Percentiles rank a stretch among this genome's conserved stretches.
phyloP scores from a whole-genome alignment of 2,329 filamentous ascomycete genomes.

The Trichoderma citrinoviride region DNA sequence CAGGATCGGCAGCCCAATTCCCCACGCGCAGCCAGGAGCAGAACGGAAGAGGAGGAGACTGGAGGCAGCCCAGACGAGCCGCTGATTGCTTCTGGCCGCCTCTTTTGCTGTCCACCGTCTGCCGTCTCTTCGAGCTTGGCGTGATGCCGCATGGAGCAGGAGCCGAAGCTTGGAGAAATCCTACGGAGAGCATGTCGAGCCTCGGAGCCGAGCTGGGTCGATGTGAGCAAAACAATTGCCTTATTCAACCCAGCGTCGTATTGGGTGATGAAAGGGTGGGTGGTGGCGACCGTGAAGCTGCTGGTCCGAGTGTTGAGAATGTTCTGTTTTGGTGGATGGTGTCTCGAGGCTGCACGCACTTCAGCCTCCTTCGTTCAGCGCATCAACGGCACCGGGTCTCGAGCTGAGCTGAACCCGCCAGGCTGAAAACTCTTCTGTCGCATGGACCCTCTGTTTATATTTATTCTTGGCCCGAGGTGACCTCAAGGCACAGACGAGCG shows the following conservation, averaged over 20 bases:
- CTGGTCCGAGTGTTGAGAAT: too few relatives aligned
- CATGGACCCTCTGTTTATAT: too few relatives aligned
- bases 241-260: not conserved
- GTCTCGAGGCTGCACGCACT: too few relatives aligned
- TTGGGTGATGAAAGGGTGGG: too few relatives aligned
- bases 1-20: constrained; percentile 2
- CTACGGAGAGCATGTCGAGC: not conserved
- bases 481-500: too few relatives aligned
- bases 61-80: not conserved
- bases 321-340: too few relatives aligned
- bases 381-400: too few relatives aligned
- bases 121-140: not conserved
- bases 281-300: too few relatives aligned
- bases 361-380: too few relatives aligned
- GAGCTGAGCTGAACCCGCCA: too few relatives aligned
- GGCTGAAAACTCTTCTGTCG: too few relatives aligned
- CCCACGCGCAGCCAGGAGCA: constrained; percentile 4
- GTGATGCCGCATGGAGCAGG: constrained; percentile 11
- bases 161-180: not conserved
- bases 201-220: not conserved
- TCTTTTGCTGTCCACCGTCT: not conserved
- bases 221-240: not conserved
- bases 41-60: not conserved
- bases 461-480: too few relatives aligned
- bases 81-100: not conserved